phyloP scores from a whole-genome alignment of 2,329 filamentous ascomycete species.

The Pyrenophora tritici-repentis region DNA sequence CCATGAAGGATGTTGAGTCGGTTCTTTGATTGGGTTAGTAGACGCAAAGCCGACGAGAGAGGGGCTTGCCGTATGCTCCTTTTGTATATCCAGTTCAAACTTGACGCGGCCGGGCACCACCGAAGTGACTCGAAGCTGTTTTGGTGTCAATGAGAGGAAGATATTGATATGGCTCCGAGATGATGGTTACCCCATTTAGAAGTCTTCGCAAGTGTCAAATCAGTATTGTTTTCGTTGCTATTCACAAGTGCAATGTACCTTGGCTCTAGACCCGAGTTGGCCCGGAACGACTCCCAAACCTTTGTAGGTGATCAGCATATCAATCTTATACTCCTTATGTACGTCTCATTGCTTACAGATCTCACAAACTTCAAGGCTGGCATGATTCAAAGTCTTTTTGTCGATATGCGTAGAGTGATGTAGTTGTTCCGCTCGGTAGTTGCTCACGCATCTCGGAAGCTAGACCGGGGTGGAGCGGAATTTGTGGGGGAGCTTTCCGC shows the following conservation, averaged over 20 bases:
- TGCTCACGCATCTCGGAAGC: slow-evolving; percentile 16
- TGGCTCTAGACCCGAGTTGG: slow-evolving; percentile 85
- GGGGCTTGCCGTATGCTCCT: slow-evolving; percentile 70
- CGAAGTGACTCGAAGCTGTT: slow-evolving; percentile 68
- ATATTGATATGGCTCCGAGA: not conserved
- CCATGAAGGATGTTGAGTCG: slow-evolving; percentile 77
- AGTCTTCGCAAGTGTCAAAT: slow-evolving; percentile 35
- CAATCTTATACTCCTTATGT: not conserved
- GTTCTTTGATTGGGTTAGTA: slow-evolving; percentile 59
- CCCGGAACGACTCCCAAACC: slow-evolving; percentile 86
- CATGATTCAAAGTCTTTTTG: slow-evolving; percentile 25
- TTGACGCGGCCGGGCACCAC: slow-evolving; percentile 70
- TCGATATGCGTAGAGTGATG: slow-evolving; percentile 26
- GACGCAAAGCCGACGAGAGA: not conserved
- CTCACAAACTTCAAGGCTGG: slow-evolving; percentile 65
- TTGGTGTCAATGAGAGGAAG: not conserved
- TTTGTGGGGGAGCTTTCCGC: slow-evolving; percentile 19
- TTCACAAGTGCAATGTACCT: slow-evolving; percentile 60
- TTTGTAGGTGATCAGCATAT: slow-evolving; percentile 46
- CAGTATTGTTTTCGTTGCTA: not conserved
- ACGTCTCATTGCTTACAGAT: slow-evolving; percentile 57
- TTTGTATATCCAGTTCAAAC: slow-evolving; percentile 75
- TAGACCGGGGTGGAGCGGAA: slow-evolving; percentile 30
- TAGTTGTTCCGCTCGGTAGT: slow-evolving; percentile 29
- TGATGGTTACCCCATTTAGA: slow-evolving; percentile 48